Conservation (phyloP, 2,329 filamentous ascomycete species). For the Calonectria pseudoreteaudii region DNA sequence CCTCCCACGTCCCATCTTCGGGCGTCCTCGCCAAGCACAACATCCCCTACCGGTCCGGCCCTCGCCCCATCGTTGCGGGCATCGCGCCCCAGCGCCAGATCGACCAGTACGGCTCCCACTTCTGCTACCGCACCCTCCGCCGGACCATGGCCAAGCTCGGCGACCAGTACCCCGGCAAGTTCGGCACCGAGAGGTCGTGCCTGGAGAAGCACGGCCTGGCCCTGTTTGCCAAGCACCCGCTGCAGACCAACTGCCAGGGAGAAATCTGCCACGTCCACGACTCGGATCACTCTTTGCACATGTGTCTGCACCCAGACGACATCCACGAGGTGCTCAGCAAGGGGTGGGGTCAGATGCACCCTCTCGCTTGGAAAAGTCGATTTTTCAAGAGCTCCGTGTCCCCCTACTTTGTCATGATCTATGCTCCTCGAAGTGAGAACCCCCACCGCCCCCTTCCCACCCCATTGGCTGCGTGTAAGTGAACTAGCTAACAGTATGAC, state of each 20-base stretch:
- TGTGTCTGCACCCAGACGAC: conserved; percentile 84
- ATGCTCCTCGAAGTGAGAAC: conserved; percentile 74
- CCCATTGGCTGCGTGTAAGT: neutral
- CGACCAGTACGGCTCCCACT: conserved; percentile 69
- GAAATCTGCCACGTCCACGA: conserved; percentile 86
- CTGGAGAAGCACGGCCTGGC: conserved; percentile 86
- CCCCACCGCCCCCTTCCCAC: no score
- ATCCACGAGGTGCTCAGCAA: conserved; percentile 77
- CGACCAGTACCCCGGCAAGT: conserved; percentile 54
- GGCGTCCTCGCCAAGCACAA: conserved; percentile 67
- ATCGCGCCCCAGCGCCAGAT: conserved; percentile 87
- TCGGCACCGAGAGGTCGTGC: conserved; percentile 76
- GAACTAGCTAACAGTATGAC: conserved; percentile 10
- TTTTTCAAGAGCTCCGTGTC: conserved; percentile 75
- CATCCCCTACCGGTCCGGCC: conserved; percentile 72
- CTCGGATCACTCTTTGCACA: conserved; percentile 80
- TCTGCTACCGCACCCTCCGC: conserved; percentile 68
- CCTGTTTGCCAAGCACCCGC: conserved; percentile 75
- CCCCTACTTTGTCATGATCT: conserved; percentile 82
- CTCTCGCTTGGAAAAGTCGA: conserved; percentile 74
- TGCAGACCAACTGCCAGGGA: conserved; percentile 79
- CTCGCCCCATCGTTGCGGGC: conserved; percentile 75
- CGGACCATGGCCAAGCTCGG: conserved; percentile 65
- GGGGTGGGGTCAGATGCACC: conserved; percentile 83
- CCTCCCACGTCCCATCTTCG: conserved; percentile 61